Conservation (phyloP, 169 alveolate genomes). For the Cryptosporidium parvum region DNA sequence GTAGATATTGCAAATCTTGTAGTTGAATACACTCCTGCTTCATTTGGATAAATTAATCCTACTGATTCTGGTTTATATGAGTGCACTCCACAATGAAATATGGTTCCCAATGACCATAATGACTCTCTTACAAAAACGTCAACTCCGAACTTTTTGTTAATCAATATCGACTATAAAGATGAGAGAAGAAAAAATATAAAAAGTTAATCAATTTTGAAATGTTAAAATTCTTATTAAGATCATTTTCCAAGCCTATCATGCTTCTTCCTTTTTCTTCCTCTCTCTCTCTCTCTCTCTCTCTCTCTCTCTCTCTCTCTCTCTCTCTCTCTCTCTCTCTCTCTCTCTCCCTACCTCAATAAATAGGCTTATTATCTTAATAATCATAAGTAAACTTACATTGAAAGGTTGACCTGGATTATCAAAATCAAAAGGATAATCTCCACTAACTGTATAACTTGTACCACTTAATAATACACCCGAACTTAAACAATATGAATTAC, state of each 20-base stretch:
- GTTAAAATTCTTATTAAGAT: background rate
- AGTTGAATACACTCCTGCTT: slow-evolving; percentile 30
- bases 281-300: background rate
- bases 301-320: background rate
- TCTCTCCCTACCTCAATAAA: background rate
- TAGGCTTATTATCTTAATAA: background rate
- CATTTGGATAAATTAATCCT: slow-evolving; percentile 42
- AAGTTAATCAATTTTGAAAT: background rate
- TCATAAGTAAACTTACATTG: slow-evolving; percentile 48
- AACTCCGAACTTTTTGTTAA: slow-evolving; percentile 46
- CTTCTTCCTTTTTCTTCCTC: too few species aligned
- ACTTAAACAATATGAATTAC: slow-evolving; percentile 21
- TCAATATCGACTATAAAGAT: slow-evolving; percentile 34
- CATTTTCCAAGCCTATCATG: background rate
- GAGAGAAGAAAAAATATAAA: background rate
- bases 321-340: background rate
- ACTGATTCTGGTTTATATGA: slow-evolving; percentile 16
- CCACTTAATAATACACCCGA: slow-evolving; percentile 32
- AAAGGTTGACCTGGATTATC: slow-evolving; percentile 55
- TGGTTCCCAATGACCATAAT: slow-evolving; percentile 60
- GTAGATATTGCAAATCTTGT: slow-evolving; percentile 61
- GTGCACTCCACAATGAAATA: slow-evolving; percentile 40
- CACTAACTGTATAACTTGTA: slow-evolving; percentile 9
- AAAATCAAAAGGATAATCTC: slow-evolving; percentile 54
- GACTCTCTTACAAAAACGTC: slow-evolving; percentile 63